A percentile compares a stretch with the other conserved stretches of the same genome.
Conservation (phyloP, 1,139 yeast genomes). For the Eremothecium gossypii region DNA sequence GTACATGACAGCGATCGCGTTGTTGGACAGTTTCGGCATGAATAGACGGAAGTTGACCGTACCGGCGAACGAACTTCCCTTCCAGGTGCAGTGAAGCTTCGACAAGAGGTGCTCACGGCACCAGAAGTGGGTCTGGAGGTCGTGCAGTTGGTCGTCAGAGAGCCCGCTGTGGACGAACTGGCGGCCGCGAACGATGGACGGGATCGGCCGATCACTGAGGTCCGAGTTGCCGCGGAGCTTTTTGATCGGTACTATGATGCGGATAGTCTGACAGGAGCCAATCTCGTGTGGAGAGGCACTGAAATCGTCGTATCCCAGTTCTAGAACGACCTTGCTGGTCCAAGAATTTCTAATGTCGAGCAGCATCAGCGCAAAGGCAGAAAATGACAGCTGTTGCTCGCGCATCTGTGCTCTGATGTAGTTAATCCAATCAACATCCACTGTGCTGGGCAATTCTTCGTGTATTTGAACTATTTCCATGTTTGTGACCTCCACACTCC, state of each 20-base stretch:
- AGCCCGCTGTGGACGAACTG: conserved; percentile 62
- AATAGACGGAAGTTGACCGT: conserved; percentile 22
- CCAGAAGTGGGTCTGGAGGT: conserved; percentile 69
- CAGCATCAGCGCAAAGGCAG: conserved; percentile 21
- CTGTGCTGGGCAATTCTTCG: conserved; percentile 12
- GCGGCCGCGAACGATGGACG: conserved; percentile 58
- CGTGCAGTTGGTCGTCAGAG: conserved; percentile 41
- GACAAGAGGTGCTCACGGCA: conserved; percentile 55
- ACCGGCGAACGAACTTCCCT: conserved; percentile 17
- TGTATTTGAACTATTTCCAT: conserved; percentile 25
- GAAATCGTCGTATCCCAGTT: conserved; percentile 21
- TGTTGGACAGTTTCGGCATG: conserved; percentile 19
- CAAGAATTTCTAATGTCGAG: conserved; percentile 29
- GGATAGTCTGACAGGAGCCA: conserved; percentile 37
- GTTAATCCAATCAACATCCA: conserved; percentile 19
- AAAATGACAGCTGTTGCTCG: conserved; percentile 6
- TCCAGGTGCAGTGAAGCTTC: conserved; percentile 59
- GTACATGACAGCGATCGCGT: conserved; percentile 18
- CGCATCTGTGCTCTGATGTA: conserved; percentile 10
- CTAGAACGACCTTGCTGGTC: conserved; percentile 20
- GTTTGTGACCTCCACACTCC: conserved; percentile 28
- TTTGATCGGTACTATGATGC: conserved; percentile 63
- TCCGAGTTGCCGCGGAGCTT: conserved; percentile 40
- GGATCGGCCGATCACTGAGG: conserved; percentile 48
- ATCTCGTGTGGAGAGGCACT: conserved; percentile 17